Evolutionary conservation across 768 basidiomycete genomes (phyloP).

Genomic region (Boletus coccyginus): DNA sequence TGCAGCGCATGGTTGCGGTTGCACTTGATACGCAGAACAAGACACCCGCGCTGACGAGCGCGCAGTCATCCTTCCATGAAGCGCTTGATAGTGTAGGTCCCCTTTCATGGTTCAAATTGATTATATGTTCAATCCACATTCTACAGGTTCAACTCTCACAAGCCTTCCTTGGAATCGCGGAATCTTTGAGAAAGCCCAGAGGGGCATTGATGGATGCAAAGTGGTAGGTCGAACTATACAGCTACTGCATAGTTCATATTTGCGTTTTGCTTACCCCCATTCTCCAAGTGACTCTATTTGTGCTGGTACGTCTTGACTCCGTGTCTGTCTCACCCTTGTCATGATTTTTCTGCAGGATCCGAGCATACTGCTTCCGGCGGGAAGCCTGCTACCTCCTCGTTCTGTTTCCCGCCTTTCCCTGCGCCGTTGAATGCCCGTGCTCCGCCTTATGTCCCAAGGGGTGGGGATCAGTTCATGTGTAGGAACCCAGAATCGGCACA

Average conservation of each 20-base stretch:
- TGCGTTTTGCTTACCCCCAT: neutral
- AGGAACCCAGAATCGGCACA: constrained; percentile 46
- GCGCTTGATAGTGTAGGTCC: constrained; percentile 48
- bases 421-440: constrained; percentile 23
- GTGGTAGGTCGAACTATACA: constrained; percentile 38
- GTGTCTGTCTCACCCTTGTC: neutral
- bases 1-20: constrained; percentile 47
- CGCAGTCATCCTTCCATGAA: constrained; percentile 45
- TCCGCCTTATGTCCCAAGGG: constrained; percentile 44
- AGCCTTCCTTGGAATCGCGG: constrained; percentile 55
- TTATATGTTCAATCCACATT: neutral
- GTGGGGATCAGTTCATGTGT: constrained; percentile 56
- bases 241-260: too few relatives aligned
- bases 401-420: constrained; percentile 58
- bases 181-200: constrained; percentile 51
- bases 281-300: constrained; percentile 50
- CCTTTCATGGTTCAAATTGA: neutral
- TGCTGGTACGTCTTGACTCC: constrained; percentile 31
- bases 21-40: constrained; percentile 45
- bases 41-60: constrained; percentile 24
- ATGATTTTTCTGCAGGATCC: constrained; percentile 33
- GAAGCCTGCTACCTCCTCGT: constrained; percentile 45
- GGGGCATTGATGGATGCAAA: constrained; percentile 34
- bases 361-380: constrained; percentile 44
- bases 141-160: constrained; percentile 48